Evolutionary conservation across 345 rosid genomes (phyloP), one percentile per base, ranked within the genome.

Genomic region (Aquilaria yunnanensis): DNA sequence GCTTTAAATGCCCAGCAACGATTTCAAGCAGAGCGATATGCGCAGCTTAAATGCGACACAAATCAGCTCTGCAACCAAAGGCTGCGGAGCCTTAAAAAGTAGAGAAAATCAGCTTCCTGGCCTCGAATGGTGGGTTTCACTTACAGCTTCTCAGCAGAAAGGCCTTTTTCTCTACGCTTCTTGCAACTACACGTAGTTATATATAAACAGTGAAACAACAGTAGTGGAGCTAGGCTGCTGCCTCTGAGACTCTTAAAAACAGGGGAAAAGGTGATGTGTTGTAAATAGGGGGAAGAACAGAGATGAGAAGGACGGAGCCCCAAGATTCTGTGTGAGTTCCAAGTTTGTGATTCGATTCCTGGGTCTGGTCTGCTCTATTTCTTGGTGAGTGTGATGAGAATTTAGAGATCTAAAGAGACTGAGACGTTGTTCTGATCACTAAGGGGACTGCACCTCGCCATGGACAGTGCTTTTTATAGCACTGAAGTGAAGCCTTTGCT

Each of bases 1-100:
- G 63, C 31, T 50, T 63, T 66, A 60, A 73, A 68, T 78, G 76
- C 62, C 9, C 48, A 56, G 67, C 23, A 59, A 73, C 70, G 53
- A 61, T 56, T 72, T 54, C 51, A 55, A 32, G 52, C 31, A 55
- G 54, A 49, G 48, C 33, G 54, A 68, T 58, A 48, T 60, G 32
- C 29, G 12, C 43, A 5, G 53, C 58, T 56, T 75, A 58, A 78
- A 68, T 71, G 78, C 69, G 78, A 70, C 72, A 70, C 73, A 66
- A 72, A 43, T 34, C n/a, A 49, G 13, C 34, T 31, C 57, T 30
- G 70, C 62, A 58, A 66, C 54, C 64, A 64, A 62, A 64, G 74
- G 69, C 75, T 73, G 77, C 77, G 66, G 52, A 50, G 60, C 74
- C 74, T 70, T 70, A 73, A 37, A 76, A 79, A 76, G 74, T 70